Evolutionary conservation across 352 stramenopile genomes (phyloP).

Genomic region (Lagenidium sp.): DNA sequence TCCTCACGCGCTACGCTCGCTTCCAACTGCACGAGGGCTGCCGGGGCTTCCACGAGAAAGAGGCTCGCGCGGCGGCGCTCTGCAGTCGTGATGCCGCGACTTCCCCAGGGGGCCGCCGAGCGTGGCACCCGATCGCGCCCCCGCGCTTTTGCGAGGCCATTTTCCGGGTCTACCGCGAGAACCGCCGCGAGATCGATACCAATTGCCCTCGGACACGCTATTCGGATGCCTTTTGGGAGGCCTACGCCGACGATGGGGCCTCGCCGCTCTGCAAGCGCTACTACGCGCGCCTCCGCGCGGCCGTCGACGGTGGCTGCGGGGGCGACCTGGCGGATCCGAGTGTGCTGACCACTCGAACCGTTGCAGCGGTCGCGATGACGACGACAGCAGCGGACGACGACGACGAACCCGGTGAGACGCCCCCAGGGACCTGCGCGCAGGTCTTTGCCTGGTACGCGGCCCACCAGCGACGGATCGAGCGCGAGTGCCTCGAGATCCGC

Average conservation of each 20-base stretch:
- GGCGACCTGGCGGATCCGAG: no score
- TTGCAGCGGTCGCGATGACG: no score
- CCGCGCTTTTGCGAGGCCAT: conserved; percentile 50
- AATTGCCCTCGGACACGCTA: conserved; percentile 28
- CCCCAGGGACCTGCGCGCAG: conserved; percentile 6
- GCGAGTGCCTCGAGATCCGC: conserved; percentile 35
- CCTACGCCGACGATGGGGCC: conserved; percentile 42
- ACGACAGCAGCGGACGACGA: background rate
- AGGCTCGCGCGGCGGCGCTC: conserved; percentile 30
- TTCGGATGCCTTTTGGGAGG: conserved; percentile 52
- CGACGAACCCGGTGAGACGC: background rate
- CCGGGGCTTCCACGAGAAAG: conserved; percentile 36
- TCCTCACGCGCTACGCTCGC: conserved; percentile 27
- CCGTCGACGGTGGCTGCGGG: conserved; percentile 3
- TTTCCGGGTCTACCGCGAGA: conserved; percentile 38
- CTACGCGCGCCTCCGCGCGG: conserved; percentile 36
- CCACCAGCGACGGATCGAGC: conserved; percentile 30
- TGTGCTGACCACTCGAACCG: no score
- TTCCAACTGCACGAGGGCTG: conserved; percentile 44
- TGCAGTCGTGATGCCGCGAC: conserved; percentile 24
- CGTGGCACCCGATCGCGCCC: conserved; percentile 35
- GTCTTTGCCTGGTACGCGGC: conserved; percentile 49
- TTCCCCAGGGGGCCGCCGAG: conserved; percentile 26
- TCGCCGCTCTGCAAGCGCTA: conserved; percentile 47
- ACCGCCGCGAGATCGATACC: conserved; percentile 31